Base-by-base conservation (phyloP, 2,329 filamentous ascomycete species). In the Pseudogymnoascus sp. region DNA sequence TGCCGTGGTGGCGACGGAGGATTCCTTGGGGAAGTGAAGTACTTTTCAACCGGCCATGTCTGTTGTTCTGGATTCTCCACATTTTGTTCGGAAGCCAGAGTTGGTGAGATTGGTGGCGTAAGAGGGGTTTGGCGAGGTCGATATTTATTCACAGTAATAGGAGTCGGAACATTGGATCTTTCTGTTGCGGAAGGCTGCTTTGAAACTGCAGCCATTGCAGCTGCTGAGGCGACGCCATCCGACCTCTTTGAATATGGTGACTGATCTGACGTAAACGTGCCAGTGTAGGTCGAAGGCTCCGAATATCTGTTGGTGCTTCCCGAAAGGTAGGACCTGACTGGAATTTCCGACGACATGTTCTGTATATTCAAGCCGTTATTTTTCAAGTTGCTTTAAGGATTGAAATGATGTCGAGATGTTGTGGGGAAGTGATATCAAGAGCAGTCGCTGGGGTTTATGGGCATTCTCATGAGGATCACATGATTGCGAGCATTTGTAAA, bases 281-380 rank as follows among this genome's bases (percentile, higher is more conserved):
- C 26, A 30, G 45, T 30, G 26, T 30, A 18, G 9, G 45, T 18
- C 30, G n/a, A 5, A 30, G 45, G 28, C 45, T 13, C 23, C 26
- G 45, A 19, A 52, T 52, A 52, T 30, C 26, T 52, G 45, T 19
- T 18, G 26, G 26, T 30, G 45, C 10, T 52, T 9, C 45, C 45
- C 18, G 45, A 52, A 30, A 52, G 45, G 45, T 52, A 52, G 26
- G 45, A 52, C 19, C 45, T 52, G 45, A 52, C 45, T 52, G 45
- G 45, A n/a, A 52, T 52, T 52, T 52, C 45, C 7, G 45, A 52
- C 45, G 45, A 52, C 45, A 52, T 52, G 23, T 52, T 52, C 45
- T n/a, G 45, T 52, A 30, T 52, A 30, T 30, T 52, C 45, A 52
- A 52, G 45, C 45, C 30, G 26, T 30, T 52, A 9, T 30, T 52